A percentile compares a stretch with the other conserved stretches of the same genome.
These are phyloP conservation scores for Cichorium intybus DNA, from an alignment of 140 eudicot species.

Conservation along the genomic window DNA sequence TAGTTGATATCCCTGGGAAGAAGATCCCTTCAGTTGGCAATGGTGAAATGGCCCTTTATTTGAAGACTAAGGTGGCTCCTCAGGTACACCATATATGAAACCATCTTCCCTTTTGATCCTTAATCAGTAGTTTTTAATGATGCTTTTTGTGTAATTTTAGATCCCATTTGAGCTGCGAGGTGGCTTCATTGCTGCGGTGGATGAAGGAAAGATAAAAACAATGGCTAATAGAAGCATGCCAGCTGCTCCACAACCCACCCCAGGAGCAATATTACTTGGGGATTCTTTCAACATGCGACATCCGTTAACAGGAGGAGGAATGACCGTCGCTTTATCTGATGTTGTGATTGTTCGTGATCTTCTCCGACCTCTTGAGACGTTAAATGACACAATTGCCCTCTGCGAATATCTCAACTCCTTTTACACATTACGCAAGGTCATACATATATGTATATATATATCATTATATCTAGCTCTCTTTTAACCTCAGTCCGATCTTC, in stretches of 20 bases:
- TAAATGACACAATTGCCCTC: conserved; percentile 45
- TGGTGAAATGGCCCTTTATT: conserved; percentile 51
- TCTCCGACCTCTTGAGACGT: conserved; percentile 36
- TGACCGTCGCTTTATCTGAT: conserved; percentile 63
- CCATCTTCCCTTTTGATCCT: background rate
- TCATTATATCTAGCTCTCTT: background rate
- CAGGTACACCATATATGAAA: conserved; percentile 31
- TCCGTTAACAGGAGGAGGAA: conserved; percentile 69
- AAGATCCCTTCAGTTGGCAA: conserved; percentile 50
- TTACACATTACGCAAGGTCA: conserved; percentile 59
- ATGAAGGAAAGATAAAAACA: conserved; percentile 51
- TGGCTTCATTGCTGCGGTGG: conserved; percentile 42
- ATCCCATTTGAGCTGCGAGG: conserved; percentile 46
- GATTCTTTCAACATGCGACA: conserved; percentile 64
- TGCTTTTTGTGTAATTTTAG: conserved; percentile 16
- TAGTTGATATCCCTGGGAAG: conserved; percentile 50
- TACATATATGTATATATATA: too few species aligned
- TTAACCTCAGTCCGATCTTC: background rate
- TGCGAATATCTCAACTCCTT: conserved; percentile 49
- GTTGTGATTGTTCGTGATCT: conserved; percentile 50
- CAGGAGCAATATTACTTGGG: conserved; percentile 58
- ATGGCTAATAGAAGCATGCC: conserved; percentile 71
- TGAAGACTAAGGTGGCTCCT: conserved; percentile 42
- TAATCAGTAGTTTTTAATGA: background rate
- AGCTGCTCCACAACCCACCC: conserved; percentile 62